These are phyloP conservation scores for Malassezia sympodialis DNA, from an alignment of 1,284 basidiomycete species.

Conservation along the genomic window DNA sequence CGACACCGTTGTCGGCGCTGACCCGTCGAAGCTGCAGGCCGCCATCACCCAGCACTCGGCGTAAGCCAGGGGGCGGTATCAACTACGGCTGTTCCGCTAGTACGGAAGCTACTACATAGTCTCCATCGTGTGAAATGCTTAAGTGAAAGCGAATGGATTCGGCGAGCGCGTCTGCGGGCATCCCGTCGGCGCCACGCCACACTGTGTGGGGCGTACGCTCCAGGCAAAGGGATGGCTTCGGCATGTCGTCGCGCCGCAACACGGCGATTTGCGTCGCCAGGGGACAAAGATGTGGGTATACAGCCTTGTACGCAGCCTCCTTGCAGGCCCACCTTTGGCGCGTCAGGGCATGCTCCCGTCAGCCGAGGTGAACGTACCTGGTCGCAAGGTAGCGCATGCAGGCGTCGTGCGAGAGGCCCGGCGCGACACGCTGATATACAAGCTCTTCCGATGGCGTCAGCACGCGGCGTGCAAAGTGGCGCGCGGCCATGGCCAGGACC, in stretches of 20 bases:
- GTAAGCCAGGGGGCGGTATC: not conserved
- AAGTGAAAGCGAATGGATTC: constrained; percentile 51
- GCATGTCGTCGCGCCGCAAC: constrained; percentile 17
- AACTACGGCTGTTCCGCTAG: constrained; percentile 53
- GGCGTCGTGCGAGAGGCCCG: constrained; percentile 9
- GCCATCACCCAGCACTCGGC: constrained; percentile 20
- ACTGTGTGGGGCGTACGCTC: not conserved
- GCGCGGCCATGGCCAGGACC: constrained; percentile 3
- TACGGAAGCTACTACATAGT: constrained; percentile 67
- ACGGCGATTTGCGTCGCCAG: constrained; percentile 8
- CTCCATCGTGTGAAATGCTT: constrained; percentile 73
- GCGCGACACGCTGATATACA: not conserved
- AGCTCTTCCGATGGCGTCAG: constrained; percentile 14
- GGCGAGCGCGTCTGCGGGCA: not conserved
- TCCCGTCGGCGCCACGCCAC: constrained; percentile 1
- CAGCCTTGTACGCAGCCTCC: constrained; percentile 79
- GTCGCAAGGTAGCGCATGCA: constrained; percentile 5
- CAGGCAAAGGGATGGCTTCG: constrained; percentile 23
- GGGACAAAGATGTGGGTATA: constrained; percentile 55
- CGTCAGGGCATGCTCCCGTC: constrained; percentile 11
- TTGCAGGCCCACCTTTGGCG: constrained; percentile 54
- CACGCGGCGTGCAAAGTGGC: constrained; percentile 25
- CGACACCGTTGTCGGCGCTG: constrained; percentile 59
- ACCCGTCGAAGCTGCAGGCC: constrained; percentile 51
- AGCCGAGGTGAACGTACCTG: constrained; percentile 13